Percentiles rank a stretch among this genome's conserved stretches.
These are phyloP conservation scores for Pichia deserticola DNA, from an alignment of 805 yeast genomes.

Conservation along the genomic window DNA sequence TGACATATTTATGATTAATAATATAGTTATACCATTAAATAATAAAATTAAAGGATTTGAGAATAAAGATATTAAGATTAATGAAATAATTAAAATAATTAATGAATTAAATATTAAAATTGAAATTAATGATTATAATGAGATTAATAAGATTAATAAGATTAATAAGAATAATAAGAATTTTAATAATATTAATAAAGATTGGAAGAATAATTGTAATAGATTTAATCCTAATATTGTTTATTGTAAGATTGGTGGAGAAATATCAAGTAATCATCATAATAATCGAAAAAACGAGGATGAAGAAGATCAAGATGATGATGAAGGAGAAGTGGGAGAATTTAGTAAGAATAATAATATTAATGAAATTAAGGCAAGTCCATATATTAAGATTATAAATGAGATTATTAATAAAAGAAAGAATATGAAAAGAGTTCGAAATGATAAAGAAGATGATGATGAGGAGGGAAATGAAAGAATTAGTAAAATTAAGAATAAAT, in stretches of 20 bases:
- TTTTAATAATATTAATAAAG: too few relatives aligned
- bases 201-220: too few relatives aligned
- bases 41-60: conserved; percentile 1
- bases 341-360: not conserved
- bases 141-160: too few relatives aligned
- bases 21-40: conserved; percentile 5
- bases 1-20: conserved; percentile 12
- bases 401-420: conserved; percentile 8
- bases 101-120: not conserved
- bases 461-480: conserved; percentile 10
- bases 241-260: not conserved
- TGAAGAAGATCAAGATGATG: not conserved
- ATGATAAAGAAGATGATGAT: not conserved
- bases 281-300: not conserved
- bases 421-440: conserved; percentile 5
- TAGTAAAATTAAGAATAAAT: not conserved
- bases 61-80: not conserved
- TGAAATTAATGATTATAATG: not conserved
- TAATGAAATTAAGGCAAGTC: not conserved
- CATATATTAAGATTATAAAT: not conserved
- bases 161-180: too few relatives aligned
- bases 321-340: not conserved
- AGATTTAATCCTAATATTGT: conserved; percentile 2
- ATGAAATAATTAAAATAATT: not conserved
- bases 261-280: too few relatives aligned